These are phyloP conservation scores for Morella rubra DNA, from an alignment of 306 rosid species.

Conservation along the genomic window DNA sequence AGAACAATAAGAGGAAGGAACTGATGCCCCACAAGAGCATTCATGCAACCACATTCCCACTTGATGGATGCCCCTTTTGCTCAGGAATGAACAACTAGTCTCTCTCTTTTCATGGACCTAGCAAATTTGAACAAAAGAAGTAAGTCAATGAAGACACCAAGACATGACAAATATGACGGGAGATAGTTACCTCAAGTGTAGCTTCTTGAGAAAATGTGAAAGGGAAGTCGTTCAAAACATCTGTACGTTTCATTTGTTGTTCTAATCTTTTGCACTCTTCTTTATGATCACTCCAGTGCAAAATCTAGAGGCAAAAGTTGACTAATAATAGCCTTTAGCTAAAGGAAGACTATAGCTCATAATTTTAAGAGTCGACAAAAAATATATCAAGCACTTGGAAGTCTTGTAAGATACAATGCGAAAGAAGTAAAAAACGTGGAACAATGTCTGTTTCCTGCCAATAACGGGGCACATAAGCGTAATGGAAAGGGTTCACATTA, in stretches of 20 bases:
- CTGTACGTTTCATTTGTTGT: conserved; percentile 59
- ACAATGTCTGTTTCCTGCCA: background rate
- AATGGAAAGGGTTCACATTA: background rate
- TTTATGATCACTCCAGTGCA: conserved; percentile 75
- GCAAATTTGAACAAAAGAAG: conserved; percentile 23
- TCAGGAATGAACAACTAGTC: conserved; percentile 76
- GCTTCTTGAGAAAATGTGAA: conserved; percentile 72
- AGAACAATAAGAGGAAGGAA: conserved; percentile 42
- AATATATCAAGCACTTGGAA: background rate
- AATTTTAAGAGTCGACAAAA: background rate
- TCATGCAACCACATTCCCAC: conserved; percentile 80
- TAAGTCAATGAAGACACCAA: conserved; percentile 3
- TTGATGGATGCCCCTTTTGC: conserved; percentile 63
- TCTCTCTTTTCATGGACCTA: conserved; percentile 67
- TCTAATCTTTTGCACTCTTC: conserved; percentile 82
- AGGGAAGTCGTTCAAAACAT: conserved; percentile 64
- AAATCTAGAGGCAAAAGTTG: conserved; percentile 43
- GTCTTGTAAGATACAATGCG: background rate
- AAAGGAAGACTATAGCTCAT: background rate
- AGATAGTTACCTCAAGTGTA: conserved; percentile 53
- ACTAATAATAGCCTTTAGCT: conserved; percentile 17
- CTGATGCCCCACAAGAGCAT: conserved; percentile 61
- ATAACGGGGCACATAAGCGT: background rate
- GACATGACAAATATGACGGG: background rate
- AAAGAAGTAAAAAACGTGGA: background rate